Evolutionary conservation across 1,284 basidiomycete species (phyloP).

Genomic region (Moniliophthora roreri): DNA sequence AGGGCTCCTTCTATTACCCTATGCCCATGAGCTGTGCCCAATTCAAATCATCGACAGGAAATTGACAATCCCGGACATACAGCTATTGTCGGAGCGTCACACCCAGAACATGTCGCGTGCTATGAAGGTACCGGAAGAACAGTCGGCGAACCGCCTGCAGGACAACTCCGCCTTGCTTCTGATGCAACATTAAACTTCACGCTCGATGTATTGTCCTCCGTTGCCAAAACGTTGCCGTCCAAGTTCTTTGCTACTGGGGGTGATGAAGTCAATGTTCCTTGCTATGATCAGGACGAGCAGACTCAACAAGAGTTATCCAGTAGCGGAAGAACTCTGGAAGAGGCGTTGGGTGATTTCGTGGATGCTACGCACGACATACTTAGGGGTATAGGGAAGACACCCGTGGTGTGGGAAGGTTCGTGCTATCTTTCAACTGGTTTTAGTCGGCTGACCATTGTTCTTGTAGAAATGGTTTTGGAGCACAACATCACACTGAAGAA

Average conservation of each 20-base stretch:
- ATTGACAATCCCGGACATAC: constrained; percentile 86
- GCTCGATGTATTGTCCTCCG: constrained; percentile 39
- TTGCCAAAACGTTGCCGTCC: constrained; percentile 46
- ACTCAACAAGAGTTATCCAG: constrained; percentile 52
- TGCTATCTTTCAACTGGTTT: background rate
- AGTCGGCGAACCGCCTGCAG: constrained; percentile 77
- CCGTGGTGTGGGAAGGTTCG: constrained; percentile 46
- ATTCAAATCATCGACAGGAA: constrained; percentile 72
- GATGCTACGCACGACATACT: constrained; percentile 33
- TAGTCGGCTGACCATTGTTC: constrained; percentile 7
- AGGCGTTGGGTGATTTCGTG: constrained; percentile 49
- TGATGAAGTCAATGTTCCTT: constrained; percentile 76
- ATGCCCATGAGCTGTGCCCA: constrained; percentile 22
- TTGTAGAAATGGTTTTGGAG: constrained; percentile 67
- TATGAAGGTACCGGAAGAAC: constrained; percentile 55
- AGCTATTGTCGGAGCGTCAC: constrained; percentile 58
- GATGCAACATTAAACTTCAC: constrained; percentile 44
- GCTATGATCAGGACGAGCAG: constrained; percentile 62
- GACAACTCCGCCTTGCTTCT: constrained; percentile 74
- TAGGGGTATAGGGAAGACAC: constrained; percentile 37
- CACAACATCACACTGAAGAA: constrained; percentile 62
- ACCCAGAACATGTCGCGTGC: constrained; percentile 79
- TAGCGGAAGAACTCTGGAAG: constrained; percentile 54
- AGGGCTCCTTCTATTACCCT: background rate
- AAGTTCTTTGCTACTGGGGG: constrained; percentile 78